Percentiles rank a stretch among this genome's conserved stretches.
These are phyloP conservation scores for Podospora anserina DNA, from an alignment of 495 filamentous ascomycete species.

Conservation along the genomic window DNA sequence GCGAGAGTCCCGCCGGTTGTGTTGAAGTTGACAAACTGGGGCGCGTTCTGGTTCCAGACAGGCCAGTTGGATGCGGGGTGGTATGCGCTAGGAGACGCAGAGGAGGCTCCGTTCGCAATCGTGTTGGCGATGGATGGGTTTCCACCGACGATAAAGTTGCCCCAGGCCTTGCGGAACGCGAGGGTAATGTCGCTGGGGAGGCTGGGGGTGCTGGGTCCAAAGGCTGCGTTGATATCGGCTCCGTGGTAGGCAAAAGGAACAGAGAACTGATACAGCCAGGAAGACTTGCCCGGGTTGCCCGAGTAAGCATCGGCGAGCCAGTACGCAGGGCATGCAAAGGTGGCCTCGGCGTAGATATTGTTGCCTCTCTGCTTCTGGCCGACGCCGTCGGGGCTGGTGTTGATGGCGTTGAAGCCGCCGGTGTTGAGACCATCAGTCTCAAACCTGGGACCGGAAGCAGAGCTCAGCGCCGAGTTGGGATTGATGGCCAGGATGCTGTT, in stretches of 20 bases:
- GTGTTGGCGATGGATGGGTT: constrained; percentile 51
- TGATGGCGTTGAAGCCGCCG: constrained; percentile 23
- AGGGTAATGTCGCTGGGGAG: constrained; percentile 28
- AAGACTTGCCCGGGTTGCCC: constrained; percentile 23
- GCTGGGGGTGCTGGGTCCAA: constrained; percentile 37
- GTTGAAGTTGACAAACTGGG: constrained; percentile 52
- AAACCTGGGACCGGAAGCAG: constrained; percentile 21
- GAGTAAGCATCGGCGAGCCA: constrained; percentile 61
- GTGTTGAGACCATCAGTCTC: constrained; percentile 29
- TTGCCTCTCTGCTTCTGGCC: constrained; percentile 39
- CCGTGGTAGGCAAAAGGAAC: constrained; percentile 57
- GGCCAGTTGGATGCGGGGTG: constrained; percentile 35
- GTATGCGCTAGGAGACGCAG: constrained; percentile 25
- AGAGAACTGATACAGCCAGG: constrained; percentile 63
- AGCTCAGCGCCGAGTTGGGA: constrained; percentile 24
- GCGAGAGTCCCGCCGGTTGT: constrained; percentile 47
- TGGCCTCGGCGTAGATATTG: constrained; percentile 60
- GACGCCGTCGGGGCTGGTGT: constrained; percentile 26
- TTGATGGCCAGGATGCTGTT: constrained; percentile 37
- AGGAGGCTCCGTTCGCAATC: constrained; percentile 40
- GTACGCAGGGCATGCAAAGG: constrained; percentile 60
- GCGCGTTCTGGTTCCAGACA: constrained; percentile 32
- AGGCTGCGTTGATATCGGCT: constrained; percentile 52
- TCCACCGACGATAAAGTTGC: constrained; percentile 54
- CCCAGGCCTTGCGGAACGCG: constrained; percentile 45